A percentile compares a stretch with the other conserved stretches of the same genome.
These are phyloP conservation scores for Fonsecaea nubica DNA, from an alignment of 2,329 filamentous ascomycete genomes.

Conservation along the genomic window DNA sequence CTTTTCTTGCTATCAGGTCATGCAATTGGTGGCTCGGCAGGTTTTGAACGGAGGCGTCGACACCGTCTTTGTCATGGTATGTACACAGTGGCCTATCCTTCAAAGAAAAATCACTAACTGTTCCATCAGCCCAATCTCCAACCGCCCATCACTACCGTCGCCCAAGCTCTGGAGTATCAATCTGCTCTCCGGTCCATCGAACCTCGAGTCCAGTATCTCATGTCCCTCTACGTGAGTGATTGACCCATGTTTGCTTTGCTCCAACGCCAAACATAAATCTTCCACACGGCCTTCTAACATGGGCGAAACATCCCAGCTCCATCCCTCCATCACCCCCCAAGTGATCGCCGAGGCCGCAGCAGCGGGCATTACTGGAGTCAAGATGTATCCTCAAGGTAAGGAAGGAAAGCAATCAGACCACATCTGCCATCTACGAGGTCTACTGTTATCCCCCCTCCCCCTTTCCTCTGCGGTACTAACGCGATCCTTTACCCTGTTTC, in stretches of 20 bases:
- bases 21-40: constrained; percentile 54
- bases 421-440: too few species aligned
- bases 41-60: constrained; percentile 68
- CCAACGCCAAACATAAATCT: not conserved
- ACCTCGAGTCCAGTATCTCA: constrained; percentile 67
- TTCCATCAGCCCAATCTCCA: constrained; percentile 65
- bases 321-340: constrained; percentile 69
- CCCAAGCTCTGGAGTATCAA: constrained; percentile 71
- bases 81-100: constrained; percentile 15
- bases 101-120: too few species aligned
- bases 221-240: constrained; percentile 69
- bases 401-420: not conserved
- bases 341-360: constrained; percentile 75
- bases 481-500: constrained; percentile 33
- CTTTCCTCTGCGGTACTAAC: constrained; percentile 7
- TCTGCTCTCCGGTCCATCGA: constrained; percentile 42
- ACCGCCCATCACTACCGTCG: constrained; percentile 67
- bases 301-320: constrained; percentile 40
- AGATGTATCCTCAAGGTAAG: constrained; percentile 42
- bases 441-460: too few species aligned
- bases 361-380: constrained; percentile 71
- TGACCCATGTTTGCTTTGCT: not conserved
- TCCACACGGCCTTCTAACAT: too few species aligned
- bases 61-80: constrained; percentile 63
- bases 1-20: not conserved